Evolutionary conservation across 2,329 filamentous ascomycete species (phyloP).

Genomic region (Cladorrhinum sp.): DNA sequence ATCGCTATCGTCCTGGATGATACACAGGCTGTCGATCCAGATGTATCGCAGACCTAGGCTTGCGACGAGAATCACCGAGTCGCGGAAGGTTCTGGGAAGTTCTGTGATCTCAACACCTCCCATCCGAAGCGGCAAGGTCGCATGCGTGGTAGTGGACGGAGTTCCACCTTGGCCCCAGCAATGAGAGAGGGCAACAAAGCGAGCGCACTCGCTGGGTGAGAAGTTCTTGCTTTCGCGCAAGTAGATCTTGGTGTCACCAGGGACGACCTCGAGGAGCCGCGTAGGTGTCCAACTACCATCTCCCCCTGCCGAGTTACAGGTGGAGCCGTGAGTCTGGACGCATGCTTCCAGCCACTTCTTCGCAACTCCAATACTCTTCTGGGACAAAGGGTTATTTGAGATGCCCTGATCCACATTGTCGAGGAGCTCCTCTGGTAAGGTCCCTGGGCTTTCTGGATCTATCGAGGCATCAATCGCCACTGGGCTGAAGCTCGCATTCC

Average conservation of each 20-base stretch:
- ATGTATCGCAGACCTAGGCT: too few relatives aligned
- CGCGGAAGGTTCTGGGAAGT: too few relatives aligned
- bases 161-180: too few relatives aligned
- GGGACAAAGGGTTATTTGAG: slow-evolving; percentile 8
- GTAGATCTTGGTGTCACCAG: slow-evolving; percentile 3
- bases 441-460: neutral
- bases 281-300: slow-evolving; percentile 8
- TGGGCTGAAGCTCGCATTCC: neutral
- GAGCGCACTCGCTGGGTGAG: neutral
- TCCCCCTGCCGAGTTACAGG: neutral
- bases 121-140: too few relatives aligned
- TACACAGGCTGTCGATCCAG: too few relatives aligned
- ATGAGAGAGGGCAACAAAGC: slow-evolving; percentile 29
- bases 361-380: slow-evolving; percentile 7
- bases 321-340: slow-evolving; percentile 2
- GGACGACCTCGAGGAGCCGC: slow-evolving; percentile 10
- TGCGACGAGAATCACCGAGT: too few relatives aligned
- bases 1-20: too few relatives aligned
- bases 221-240: slow-evolving; percentile 1
- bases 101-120: too few relatives aligned
- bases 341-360: slow-evolving; percentile 14
- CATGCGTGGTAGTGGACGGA: too few relatives aligned
- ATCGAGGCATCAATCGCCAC: neutral
- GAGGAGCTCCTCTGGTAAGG: neutral
- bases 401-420: neutral